Conservation (phyloP, 2,329 filamentous ascomycete genomes). For the Cladosporium velox region DNA sequence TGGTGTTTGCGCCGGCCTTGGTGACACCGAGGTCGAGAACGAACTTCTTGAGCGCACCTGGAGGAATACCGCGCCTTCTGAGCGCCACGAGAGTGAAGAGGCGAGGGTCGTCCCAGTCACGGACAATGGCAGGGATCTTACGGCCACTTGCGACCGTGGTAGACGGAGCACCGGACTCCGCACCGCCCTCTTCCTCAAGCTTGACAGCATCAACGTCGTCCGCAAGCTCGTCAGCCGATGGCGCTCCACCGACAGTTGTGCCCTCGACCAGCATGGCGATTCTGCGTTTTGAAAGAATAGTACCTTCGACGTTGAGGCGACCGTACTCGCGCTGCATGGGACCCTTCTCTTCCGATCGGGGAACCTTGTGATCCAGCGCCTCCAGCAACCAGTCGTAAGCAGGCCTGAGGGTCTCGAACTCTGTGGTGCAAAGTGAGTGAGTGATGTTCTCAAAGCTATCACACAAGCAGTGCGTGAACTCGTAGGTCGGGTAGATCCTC, state of each 20-base stretch:
- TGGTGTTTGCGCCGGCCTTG: slow-evolving; percentile 75
- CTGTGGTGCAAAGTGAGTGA: slow-evolving; percentile 89
- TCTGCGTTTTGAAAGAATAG: slow-evolving; percentile 83
- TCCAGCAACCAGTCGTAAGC: slow-evolving; percentile 92
- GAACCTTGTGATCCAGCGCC: slow-evolving; percentile 77
- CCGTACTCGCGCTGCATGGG: slow-evolving; percentile 91
- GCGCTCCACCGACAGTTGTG: slow-evolving; percentile 41
- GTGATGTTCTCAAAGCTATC: slow-evolving; percentile 92
- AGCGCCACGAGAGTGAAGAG: slow-evolving; percentile 85
- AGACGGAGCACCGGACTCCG: slow-evolving; percentile 35
- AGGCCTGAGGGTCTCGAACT: slow-evolving; percentile 80
- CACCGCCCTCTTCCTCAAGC: slow-evolving; percentile 45
- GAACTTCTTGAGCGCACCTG: slow-evolving; percentile 84
- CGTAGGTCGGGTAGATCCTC: slow-evolving; percentile 94
- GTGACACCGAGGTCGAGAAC: slow-evolving; percentile 91
- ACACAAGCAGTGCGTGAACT: slow-evolving; percentile 82
- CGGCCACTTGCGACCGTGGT: slow-evolving; percentile 28
- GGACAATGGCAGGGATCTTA: slow-evolving; percentile 60
- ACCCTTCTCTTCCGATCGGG: slow-evolving; percentile 51
- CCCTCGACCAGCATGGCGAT: slow-evolving; percentile 77
- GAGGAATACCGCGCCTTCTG: slow-evolving; percentile 80
- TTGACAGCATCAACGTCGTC: slow-evolving; percentile 42
- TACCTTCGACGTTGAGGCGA: slow-evolving; percentile 77
- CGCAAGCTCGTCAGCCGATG: slow-evolving; percentile 29
- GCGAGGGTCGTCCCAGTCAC: slow-evolving; percentile 88